phyloP scores from a whole-genome alignment of 306 rosid genomes.

The Cicer bijugum region DNA sequence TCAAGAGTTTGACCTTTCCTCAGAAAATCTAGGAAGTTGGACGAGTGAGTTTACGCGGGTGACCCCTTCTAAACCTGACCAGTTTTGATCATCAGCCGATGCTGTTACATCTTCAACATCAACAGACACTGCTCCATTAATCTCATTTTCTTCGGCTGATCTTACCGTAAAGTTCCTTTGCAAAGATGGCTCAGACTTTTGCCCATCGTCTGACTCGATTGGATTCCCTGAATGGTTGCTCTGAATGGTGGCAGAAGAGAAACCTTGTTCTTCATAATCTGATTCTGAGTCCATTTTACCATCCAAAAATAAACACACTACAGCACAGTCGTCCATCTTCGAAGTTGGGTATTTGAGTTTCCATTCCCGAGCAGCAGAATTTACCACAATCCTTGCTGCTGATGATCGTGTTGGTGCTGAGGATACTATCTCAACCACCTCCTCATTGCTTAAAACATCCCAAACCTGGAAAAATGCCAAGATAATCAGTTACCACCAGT shows the following conservation, averaged over 20 bases:
- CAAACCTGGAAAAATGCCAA: constrained; percentile 64
- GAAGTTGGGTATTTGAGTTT: constrained; percentile 96
- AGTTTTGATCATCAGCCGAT: constrained; percentile 80
- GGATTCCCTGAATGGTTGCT: constrained; percentile 87
- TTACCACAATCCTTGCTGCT: constrained; percentile 84
- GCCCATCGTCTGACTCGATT: constrained; percentile 82
- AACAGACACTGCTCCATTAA: constrained; percentile 47
- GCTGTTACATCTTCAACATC: constrained; percentile 60
- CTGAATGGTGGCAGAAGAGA: constrained; percentile 87
- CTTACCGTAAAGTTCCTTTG: constrained; percentile 81
- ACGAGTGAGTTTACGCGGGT: constrained; percentile 96
- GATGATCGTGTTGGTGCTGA: constrained; percentile 74
- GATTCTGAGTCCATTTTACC: constrained; percentile 97
- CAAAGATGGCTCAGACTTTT: constrained; percentile 79
- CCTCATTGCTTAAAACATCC: constrained; percentile 98
- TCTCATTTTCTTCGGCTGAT: constrained; percentile 77
- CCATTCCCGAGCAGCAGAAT: constrained; percentile 97
- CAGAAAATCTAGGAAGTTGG: constrained; percentile 95
- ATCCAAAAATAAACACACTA: constrained; percentile 87
- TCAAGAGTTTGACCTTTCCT: constrained; percentile 65
- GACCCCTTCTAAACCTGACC: constrained; percentile 98
- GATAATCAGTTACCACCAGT: constrained; percentile 8
- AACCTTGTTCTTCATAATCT: constrained; percentile 82
- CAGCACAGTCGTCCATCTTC: constrained; percentile 99
- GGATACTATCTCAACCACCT: constrained; percentile 94